These are phyloP conservation scores for Epichloe glyceriae DNA, from an alignment of 2,329 filamentous ascomycete genomes.

Conservation along the genomic window DNA sequence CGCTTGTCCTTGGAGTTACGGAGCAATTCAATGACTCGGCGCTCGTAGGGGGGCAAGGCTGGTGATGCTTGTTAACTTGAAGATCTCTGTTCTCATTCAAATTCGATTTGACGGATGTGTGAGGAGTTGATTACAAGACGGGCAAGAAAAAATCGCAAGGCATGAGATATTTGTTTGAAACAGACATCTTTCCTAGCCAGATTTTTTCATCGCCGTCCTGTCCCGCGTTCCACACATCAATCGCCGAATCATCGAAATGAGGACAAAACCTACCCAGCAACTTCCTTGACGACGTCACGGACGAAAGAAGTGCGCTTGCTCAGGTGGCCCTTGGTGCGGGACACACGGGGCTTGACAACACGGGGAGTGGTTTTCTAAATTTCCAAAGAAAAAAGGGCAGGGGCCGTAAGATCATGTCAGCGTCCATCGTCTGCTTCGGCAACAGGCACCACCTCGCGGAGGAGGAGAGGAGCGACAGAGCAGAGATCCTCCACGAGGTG, in stretches of 20 bases:
- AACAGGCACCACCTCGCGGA: constrained; percentile 15
- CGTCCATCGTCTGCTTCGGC: constrained; percentile 47
- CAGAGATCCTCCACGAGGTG: constrained; percentile 67
- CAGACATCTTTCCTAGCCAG: too few species aligned
- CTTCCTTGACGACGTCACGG: constrained; percentile 95
- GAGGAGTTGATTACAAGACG: background rate
- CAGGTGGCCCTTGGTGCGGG: constrained; percentile 84
- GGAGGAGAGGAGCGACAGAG: constrained; percentile 16
- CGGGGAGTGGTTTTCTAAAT: constrained; percentile 70
- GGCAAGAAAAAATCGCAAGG: background rate
- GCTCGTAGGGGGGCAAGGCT: constrained; percentile 92
- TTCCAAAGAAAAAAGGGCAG: constrained; percentile 14
- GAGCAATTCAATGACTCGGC: constrained; percentile 96
- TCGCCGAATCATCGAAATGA: background rate
- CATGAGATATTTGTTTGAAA: background rate
- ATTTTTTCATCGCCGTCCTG: too few species aligned
- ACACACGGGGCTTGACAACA: constrained; percentile 65
- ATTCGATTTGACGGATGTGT: background rate
- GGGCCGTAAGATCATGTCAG: constrained; percentile 31
- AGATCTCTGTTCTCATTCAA: background rate
- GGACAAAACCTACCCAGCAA: constrained; percentile 61
- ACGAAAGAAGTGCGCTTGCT: constrained; percentile 97
- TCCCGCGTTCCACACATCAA: background rate
- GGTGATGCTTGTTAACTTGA: background rate
- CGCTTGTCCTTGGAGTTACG: constrained; percentile 99